phyloP scores from a whole-genome alignment of 495 filamentous ascomycete species.

The Lentithecium fluviatile region DNA sequence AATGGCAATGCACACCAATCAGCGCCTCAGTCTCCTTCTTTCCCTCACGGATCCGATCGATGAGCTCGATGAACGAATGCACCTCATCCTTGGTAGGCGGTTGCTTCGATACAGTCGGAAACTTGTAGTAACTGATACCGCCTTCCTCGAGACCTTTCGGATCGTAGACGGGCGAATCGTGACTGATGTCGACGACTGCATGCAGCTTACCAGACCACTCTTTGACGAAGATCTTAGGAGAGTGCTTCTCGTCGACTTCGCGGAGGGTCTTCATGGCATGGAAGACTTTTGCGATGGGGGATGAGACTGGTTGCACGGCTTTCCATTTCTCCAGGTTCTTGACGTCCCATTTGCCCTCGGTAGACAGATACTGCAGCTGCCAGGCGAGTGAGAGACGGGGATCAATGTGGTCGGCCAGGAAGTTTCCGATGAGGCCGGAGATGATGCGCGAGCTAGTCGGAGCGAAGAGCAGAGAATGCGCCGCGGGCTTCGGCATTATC shows the following conservation, averaged over 20 bases:
- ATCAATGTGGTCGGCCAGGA: constrained; percentile 71
- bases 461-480: constrained; percentile 81
- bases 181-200: constrained; percentile 83
- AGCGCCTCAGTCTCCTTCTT: constrained; percentile 39
- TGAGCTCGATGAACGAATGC: constrained; percentile 69
- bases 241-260: constrained; percentile 81
- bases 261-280: constrained; percentile 85
- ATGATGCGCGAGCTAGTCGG: constrained; percentile 72
- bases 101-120: constrained; percentile 88
- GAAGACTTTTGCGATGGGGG: constrained; percentile 72
- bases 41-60: constrained; percentile 64
- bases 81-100: constrained; percentile 78
- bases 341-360: constrained; percentile 94
- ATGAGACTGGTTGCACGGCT: constrained; percentile 71
- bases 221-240: constrained; percentile 68
- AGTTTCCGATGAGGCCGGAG: constrained; percentile 77
- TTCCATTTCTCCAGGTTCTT: constrained; percentile 95
- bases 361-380: constrained; percentile 84
- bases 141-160: constrained; percentile 68
- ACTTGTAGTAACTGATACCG: constrained; percentile 79
- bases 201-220: constrained; percentile 66
- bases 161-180: constrained; percentile 82
- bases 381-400: constrained; percentile 77
- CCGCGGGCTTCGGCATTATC: constrained; percentile 74
- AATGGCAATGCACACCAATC: constrained; percentile 91